Conservation (phyloP, 148 eudicot genomes). For the Chenopodium album region DNA sequence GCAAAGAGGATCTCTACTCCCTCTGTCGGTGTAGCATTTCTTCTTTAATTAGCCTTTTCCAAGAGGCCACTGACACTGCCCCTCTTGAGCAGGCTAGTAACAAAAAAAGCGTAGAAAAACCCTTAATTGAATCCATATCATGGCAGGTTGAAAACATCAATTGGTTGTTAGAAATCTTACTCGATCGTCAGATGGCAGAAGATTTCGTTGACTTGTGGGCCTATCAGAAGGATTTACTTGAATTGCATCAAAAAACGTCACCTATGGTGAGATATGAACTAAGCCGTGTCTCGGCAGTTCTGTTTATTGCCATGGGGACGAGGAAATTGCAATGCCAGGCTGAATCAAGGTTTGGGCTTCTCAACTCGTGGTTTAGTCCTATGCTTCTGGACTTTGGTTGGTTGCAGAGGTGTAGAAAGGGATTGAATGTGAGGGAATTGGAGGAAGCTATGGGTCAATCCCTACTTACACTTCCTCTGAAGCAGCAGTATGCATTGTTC, state of each 20-base stretch:
- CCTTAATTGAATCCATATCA: slow-evolving; percentile 66
- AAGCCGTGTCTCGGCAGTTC: slow-evolving; percentile 74
- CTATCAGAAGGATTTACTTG: slow-evolving; percentile 48
- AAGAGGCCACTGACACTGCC: slow-evolving; percentile 45
- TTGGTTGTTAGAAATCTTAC: slow-evolving; percentile 75
- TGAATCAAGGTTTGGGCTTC: slow-evolving; percentile 53
- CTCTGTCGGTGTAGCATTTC: slow-evolving; percentile 56
- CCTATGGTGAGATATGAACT: slow-evolving; percentile 89
- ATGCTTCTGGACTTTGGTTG: slow-evolving; percentile 88
- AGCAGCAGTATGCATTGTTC: slow-evolving; percentile 65
- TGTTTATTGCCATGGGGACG: slow-evolving; percentile 81
- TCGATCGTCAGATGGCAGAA: slow-evolving; percentile 81
- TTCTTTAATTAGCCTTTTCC: slow-evolving; percentile 49
- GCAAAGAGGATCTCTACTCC: slow-evolving; percentile 62
- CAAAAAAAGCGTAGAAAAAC: slow-evolving; percentile 39
- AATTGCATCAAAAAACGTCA: slow-evolving; percentile 53
- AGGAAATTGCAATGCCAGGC: slow-evolving; percentile 71
- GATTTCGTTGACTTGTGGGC: slow-evolving; percentile 84
- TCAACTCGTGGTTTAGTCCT: slow-evolving; percentile 69
- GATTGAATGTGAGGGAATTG: slow-evolving; percentile 66
- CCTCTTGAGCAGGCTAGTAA: slow-evolving; percentile 14
- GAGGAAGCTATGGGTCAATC: slow-evolving; percentile 98
- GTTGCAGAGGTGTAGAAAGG: slow-evolving; percentile 82
- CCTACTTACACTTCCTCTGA: slow-evolving; percentile 82
- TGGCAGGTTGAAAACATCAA: slow-evolving; percentile 83